Conservation (phyloP, 352 stramenopile species). For the Phytophthora pluvialis region DNA sequence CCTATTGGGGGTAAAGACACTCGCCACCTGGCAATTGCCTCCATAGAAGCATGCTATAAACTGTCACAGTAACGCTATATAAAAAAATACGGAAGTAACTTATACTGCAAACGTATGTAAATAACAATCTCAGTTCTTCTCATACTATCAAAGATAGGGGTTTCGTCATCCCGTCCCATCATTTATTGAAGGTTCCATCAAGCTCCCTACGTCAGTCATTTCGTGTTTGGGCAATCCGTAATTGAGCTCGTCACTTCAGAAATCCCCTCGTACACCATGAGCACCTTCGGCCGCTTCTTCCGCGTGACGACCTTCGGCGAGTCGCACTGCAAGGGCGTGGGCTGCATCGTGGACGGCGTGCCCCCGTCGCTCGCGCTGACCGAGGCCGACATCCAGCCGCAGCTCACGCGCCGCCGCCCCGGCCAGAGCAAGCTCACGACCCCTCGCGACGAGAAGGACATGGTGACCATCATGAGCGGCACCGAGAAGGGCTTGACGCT, state of each 20-base stretch:
- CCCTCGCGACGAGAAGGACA: constrained; percentile 97
- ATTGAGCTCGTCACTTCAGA: constrained; percentile 21
- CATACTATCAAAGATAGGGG: background rate
- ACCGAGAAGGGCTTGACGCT: constrained; percentile 94
- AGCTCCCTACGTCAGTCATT: constrained; percentile 24
- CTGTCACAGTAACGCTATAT: no score
- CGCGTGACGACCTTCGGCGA: constrained; percentile 99
- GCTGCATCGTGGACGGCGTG: constrained; percentile 97
- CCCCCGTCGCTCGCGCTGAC: constrained; percentile 96
- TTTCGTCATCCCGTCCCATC: background rate
- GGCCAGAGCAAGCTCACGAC: constrained; percentile 99
- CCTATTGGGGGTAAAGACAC: constrained; percentile 7
- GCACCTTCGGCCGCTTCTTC: constrained; percentile 97
- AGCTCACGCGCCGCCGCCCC: constrained; percentile 96
- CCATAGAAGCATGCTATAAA: background rate
- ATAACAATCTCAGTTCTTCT: no score
- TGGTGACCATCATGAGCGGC: constrained; percentile 97
- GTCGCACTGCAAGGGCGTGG: constrained; percentile 98
- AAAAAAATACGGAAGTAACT: background rate
- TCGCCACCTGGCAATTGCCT: background rate
- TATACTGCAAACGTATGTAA: no score
- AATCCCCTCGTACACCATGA: constrained; percentile 57
- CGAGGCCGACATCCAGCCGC: constrained; percentile 96
- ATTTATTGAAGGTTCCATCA: background rate
- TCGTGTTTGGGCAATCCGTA: constrained; percentile 28